These are phyloP conservation scores for Saccharomycopsis sp. DNA, from an alignment of 805 yeast species.

Conservation along the genomic window DNA sequence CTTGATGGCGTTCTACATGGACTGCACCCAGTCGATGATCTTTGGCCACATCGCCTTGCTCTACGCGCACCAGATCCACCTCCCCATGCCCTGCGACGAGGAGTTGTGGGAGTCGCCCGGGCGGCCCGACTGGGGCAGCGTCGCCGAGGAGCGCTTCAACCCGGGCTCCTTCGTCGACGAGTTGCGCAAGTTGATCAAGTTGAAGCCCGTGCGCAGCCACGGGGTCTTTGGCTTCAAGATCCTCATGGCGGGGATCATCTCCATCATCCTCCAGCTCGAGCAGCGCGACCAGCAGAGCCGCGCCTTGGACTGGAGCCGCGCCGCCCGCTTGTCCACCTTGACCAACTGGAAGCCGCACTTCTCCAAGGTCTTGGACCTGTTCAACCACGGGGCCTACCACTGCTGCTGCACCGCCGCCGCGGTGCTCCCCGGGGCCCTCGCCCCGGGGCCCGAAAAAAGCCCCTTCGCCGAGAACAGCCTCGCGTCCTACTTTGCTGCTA, in stretches of 20 bases:
- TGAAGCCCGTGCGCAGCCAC: conserved; percentile 4
- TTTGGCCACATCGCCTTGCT: conserved; percentile 64
- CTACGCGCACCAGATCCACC: conserved; percentile 51
- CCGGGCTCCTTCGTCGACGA: conserved; percentile 16
- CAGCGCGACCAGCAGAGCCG: conserved; percentile 61
- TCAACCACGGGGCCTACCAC: conserved; percentile 45
- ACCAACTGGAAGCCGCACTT: conserved; percentile 66
- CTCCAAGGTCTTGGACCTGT: conserved; percentile 62
- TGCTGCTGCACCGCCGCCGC: conserved; percentile 27
- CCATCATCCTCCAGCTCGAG: conserved; percentile 66
- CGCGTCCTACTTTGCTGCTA: conserved; percentile 10
- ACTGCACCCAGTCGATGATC: conserved; percentile 68
- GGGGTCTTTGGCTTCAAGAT: conserved; percentile 55
- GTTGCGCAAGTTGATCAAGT: conserved; percentile 16
- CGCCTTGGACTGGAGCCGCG: conserved; percentile 34
- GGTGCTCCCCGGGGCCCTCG: conserved; percentile 21
- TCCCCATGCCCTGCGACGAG: conserved; percentile 59
- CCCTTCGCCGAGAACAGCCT: conserved; percentile 23
- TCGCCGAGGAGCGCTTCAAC: conserved; percentile 6
- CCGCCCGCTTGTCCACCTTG: conserved; percentile 19
- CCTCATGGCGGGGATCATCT: conserved; percentile 56
- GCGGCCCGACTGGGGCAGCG: conserved; percentile 13
- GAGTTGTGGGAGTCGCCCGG: conserved; percentile 42
- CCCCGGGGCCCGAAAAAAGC: neutral
- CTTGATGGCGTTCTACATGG: conserved; percentile 74